These are phyloP conservation scores for Gossypium trilobum DNA, from an alignment of 441 rosid species.

Conservation along the genomic window DNA sequence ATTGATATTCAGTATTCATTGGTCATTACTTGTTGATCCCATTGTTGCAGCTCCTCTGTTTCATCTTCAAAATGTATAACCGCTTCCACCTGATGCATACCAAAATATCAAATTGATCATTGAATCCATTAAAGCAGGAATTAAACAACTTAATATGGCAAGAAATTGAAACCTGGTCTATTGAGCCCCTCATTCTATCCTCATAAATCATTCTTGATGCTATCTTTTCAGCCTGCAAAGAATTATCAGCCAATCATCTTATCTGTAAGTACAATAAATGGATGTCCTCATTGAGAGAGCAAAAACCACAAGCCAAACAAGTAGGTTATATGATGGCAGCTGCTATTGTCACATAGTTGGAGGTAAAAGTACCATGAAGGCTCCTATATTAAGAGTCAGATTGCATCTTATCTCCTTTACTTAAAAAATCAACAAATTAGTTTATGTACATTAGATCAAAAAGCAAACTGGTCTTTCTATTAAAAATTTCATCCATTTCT, in stretches of 20 bases:
- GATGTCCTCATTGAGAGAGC: background rate
- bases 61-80: constrained; percentile 96
- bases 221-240: constrained; percentile 87
- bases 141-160: background rate
- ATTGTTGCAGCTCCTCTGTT: constrained; percentile 85
- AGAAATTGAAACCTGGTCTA: constrained; percentile 67
- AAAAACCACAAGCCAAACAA: background rate
- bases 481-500: no score
- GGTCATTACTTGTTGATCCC: constrained; percentile 88
- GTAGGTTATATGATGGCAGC: background rate
- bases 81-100: constrained; percentile 66
- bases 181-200: constrained; percentile 97
- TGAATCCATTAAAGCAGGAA: background rate
- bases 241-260: constrained; percentile 6
- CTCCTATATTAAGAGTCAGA: background rate
- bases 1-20: background rate
- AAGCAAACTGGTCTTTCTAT: background rate
- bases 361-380: background rate
- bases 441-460: background rate
- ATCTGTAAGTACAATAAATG: background rate
- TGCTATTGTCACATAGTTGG: background rate
- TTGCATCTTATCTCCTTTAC: background rate
- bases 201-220: constrained; percentile 95
- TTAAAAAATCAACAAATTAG: no score
- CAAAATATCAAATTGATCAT: background rate